Base-by-base conservation (phyloP, 2,329 filamentous ascomycete species). In the Lecanosticta acicola region DNA sequence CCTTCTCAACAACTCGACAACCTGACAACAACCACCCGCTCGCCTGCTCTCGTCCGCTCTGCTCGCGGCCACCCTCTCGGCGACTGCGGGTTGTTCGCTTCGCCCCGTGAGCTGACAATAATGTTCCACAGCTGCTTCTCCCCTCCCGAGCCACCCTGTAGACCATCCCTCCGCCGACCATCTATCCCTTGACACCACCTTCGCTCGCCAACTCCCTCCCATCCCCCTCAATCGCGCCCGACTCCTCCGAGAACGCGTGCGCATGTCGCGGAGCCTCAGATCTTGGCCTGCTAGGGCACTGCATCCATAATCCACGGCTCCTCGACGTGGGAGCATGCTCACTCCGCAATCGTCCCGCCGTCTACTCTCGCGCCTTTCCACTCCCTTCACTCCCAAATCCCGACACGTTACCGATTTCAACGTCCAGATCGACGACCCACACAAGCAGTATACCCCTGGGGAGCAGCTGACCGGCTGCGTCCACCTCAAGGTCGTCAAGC, bases 331-430 rank as follows among this genome's bases (percentile, higher is more conserved):
- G 35, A 13, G 14, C 8, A 54, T 54, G 51, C 51, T 40, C 33
- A 46, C 47, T 16, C 32, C 53, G 17, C 56, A 47, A 17, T 49
- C 62, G 32, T 58, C 62, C 48, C 60, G 63, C 39, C 60, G 63
- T 41, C 60, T 74, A 34, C 61, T 82, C 36, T 76, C 76, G 46
- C 75, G 75, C 57, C 70, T 83, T 54, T 74, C 75, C 45, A 75
- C 73, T 48, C 75, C 77, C 20, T 73, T 83, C 57, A 67, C 73
- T 36, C 66, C 68, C 43, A 75, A 73, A 57, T 65, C 77, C 54
- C 83, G 85, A 59, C 81, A 84, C 65, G 74, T 88, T 56, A 75
- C 81, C 69, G 86, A 91, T 63, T 93, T 89, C 69, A 80, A 87
- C 66, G 81, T 93, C 65, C 78, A 80, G 54, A 79, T 85, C 40